These are phyloP conservation scores for Penstemon barbatus DNA, from an alignment of 257 asterid species.

Conservation along the genomic window DNA sequence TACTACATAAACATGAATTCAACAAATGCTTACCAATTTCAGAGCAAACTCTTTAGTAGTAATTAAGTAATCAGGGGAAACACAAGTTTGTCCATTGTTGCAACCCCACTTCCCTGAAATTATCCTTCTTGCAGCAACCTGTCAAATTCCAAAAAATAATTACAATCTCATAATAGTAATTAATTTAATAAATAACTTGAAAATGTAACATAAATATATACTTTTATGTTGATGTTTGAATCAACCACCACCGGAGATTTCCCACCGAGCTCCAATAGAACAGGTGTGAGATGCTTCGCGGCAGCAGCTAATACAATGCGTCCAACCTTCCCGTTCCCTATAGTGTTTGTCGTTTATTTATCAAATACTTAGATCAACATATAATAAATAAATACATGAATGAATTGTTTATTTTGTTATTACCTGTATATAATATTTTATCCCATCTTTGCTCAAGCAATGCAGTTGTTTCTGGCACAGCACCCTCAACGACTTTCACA, in stretches of 20 bases:
- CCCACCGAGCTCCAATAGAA: conserved; percentile 89
- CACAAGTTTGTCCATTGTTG: conserved; percentile 90
- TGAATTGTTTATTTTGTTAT: neutral
- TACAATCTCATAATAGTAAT: neutral
- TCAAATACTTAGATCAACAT: neutral
- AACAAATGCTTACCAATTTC: conserved; percentile 49
- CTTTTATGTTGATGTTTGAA: conserved; percentile 59
- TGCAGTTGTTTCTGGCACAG: conserved; percentile 53
- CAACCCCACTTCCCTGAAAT: conserved; percentile 93
- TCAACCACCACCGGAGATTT: conserved; percentile 80
- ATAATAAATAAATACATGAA: neutral
- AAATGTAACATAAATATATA: conserved; percentile 26
- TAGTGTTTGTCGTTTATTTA: conserved; percentile 13
- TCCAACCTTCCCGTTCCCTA: conserved; percentile 78
- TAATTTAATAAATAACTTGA: neutral
- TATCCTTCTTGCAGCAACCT: conserved; percentile 79
- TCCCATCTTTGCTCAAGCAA: conserved; percentile 78
- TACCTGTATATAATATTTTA: conserved; percentile 77
- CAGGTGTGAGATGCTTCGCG: conserved; percentile 89
- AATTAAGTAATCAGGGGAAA: conserved; percentile 78
- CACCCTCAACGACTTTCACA: conserved; percentile 74
- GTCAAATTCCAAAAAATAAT: conserved; percentile 20
- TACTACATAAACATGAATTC: neutral
- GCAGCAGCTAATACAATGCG: conserved; percentile 83
- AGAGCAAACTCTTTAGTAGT: conserved; percentile 71